phyloP scores from a whole-genome alignment of 441 rosid species.

The Populus tomentosa region DNA sequence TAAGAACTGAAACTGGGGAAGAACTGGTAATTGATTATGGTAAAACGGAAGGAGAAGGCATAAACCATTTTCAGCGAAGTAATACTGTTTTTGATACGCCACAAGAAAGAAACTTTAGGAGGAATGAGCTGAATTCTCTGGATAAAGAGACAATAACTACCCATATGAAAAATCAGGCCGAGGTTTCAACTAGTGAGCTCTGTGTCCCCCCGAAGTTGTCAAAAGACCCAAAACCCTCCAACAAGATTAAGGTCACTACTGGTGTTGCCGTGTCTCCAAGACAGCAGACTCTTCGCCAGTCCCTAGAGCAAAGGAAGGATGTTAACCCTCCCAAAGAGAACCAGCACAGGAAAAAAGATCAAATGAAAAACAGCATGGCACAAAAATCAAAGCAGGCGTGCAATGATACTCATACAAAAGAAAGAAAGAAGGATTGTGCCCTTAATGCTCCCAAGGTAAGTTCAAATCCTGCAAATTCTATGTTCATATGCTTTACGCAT shows the following conservation, averaged over 20 bases:
- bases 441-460: slow-evolving; percentile 27
- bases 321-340: slow-evolving; percentile 33
- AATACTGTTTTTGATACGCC: slow-evolving; percentile 19
- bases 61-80: slow-evolving; percentile 13
- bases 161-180: slow-evolving; percentile 18
- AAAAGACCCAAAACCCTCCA: slow-evolving; percentile 28
- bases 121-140: slow-evolving; percentile 21
- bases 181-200: slow-evolving; percentile 13
- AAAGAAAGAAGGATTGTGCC: slow-evolving; percentile 26
- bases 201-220: slow-evolving; percentile 24
- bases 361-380: slow-evolving; percentile 4
- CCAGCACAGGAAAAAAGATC: slow-evolving; percentile 35
- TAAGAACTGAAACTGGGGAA: slow-evolving; percentile 10
- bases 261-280: slow-evolving; percentile 26
- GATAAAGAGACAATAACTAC: slow-evolving; percentile 19
- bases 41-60: slow-evolving; percentile 17
- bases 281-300: slow-evolving; percentile 30
- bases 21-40: slow-evolving; percentile 17
- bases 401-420: slow-evolving; percentile 32
- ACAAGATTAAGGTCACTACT: slow-evolving; percentile 24
- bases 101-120: slow-evolving; percentile 25
- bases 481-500: not conserved
- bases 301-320: slow-evolving; percentile 28
- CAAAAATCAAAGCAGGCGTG: slow-evolving; percentile 37
- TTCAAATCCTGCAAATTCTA: slow-evolving; percentile 12